Base-by-base conservation (phyloP, 208 protist genomes). In the Leishmania tarentolae region DNA sequence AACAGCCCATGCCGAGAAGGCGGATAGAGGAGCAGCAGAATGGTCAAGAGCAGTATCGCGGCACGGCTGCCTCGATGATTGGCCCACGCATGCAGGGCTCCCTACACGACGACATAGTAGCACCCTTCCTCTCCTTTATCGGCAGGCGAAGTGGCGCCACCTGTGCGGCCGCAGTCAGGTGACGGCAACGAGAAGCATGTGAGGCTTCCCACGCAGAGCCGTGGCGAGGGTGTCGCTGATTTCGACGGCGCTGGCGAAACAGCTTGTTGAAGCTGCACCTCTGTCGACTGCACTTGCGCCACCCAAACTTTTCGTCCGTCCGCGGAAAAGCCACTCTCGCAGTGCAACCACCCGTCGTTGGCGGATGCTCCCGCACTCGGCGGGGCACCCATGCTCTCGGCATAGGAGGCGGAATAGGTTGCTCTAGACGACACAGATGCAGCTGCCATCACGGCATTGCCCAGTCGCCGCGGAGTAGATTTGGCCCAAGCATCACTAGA, bases 221-320 rank as follows among this genome's bases (percentile, higher is more conserved):
- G 57, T 21, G 40, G 44, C 17, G 63, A 57, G 19, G 21, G 24
- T 2, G 66, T 24, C 50, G 65, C 31, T 35, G 52, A 42, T 37
- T 44, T n/a, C 24, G 50, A 61, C 31, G 50, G 17, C 72, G 4
- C 74, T 19, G 13, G 31, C 24, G 56, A 50, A 63, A 44, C 31
- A 3, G 61, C 37, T 40, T 69, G 35, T 3, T 76, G 74, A 59
- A 37, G 80, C 46, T 84, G 81, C n/a, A 57, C 65, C 35, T 77
- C 76, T 0, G 70, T 80, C 17, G 81, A 84, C 70, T 80, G 70
- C 37, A 84, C 75, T 63, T 84, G 81, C 17, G 72, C 75, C 13
- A 84, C 81, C 81, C 81, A 84, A 47, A 84, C 81, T n/a, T 69
- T 61, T 44, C 61, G 56, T n/a, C 81, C 76, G 17, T 84, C 76